Evolutionary conservation across 345 rosid species (phyloP).

Genomic region (Microcos paniculata): DNA sequence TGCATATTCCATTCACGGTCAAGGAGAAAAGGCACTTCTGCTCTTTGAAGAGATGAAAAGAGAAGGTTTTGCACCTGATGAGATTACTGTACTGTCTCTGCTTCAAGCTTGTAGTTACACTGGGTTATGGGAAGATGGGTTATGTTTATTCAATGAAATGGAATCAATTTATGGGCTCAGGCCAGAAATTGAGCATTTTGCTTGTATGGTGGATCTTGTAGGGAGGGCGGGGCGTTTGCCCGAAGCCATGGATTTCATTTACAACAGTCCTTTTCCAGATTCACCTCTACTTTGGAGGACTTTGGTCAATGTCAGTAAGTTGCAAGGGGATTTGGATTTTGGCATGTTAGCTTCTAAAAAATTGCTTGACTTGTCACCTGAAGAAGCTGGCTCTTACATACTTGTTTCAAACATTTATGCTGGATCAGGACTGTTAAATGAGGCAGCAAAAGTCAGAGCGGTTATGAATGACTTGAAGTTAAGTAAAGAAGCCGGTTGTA

Average conservation of each 20-base stretch:
- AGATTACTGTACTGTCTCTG: conserved; percentile 24
- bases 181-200: conserved; percentile 31
- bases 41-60: conserved; percentile 29
- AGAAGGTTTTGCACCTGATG: conserved; percentile 23
- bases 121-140: conserved; percentile 30
- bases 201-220: conserved; percentile 36
- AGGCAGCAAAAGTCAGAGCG: conserved; percentile 30
- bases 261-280: conserved; percentile 19
- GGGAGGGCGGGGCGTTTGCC: conserved; percentile 28
- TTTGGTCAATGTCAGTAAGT: conserved; percentile 28
- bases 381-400: conserved; percentile 32
- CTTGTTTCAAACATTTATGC: conserved; percentile 35
- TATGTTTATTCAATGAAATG: conserved; percentile 26
- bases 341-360: conserved; percentile 26
- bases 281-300: conserved; percentile 34
- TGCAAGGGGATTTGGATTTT: conserved; percentile 18
- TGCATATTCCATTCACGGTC: conserved; percentile 33
- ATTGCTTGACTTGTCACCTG: conserved; percentile 33
- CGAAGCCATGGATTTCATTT: conserved; percentile 30
- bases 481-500: conserved; percentile 30
- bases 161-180: conserved; percentile 19
- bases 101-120: conserved; percentile 39
- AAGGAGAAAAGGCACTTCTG: conserved; percentile 25
- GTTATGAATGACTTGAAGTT: conserved; percentile 33
- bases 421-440: conserved; percentile 19